These are phyloP conservation scores for Dacryopinax spathularia DNA, from an alignment of 768 basidiomycete species.

Conservation along the genomic window DNA sequence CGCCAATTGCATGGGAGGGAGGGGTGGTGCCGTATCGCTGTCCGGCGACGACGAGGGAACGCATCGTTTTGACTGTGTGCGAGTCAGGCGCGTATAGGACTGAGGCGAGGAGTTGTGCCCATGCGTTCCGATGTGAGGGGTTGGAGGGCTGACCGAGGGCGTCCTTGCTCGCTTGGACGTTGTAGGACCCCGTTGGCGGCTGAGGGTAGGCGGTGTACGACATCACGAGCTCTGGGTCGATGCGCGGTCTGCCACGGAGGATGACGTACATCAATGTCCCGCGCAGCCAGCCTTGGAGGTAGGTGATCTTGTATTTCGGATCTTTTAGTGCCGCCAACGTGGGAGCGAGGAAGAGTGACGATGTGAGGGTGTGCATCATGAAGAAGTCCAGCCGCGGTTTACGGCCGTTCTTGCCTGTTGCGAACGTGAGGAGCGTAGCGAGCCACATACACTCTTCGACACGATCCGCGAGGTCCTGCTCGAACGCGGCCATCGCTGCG, in stretches of 20 bases:
- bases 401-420: conserved; percentile 32
- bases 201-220: conserved; percentile 29
- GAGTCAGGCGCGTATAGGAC: conserved; percentile 38
- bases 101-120: conserved; percentile 36
- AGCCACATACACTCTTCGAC: conserved; percentile 40
- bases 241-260: conserved; percentile 39
- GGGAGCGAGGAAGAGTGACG: conserved; percentile 36
- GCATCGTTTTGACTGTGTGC: conserved; percentile 38
- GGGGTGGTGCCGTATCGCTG: conserved; percentile 33
- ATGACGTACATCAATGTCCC: conserved; percentile 25
- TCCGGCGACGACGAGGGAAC: conserved; percentile 36
- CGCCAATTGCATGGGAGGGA: conserved; percentile 31
- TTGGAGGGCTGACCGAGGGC: conserved; percentile 19
- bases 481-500: conserved; percentile 30
- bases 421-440: conserved; percentile 35
- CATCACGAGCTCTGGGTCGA: conserved; percentile 37
- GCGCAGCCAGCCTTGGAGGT: conserved; percentile 16
- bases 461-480: conserved; percentile 24
- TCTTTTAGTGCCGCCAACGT: conserved; percentile 25
- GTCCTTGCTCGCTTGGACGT: background rate
- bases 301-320: conserved; percentile 29
- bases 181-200: conserved; percentile 22
- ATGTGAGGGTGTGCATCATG: conserved; percentile 45
- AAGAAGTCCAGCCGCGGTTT: conserved; percentile 42
- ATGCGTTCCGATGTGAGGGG: conserved; percentile 34